phyloP scores from a whole-genome alignment of 306 rosid genomes.

The Trifolium subterraneum region DNA sequence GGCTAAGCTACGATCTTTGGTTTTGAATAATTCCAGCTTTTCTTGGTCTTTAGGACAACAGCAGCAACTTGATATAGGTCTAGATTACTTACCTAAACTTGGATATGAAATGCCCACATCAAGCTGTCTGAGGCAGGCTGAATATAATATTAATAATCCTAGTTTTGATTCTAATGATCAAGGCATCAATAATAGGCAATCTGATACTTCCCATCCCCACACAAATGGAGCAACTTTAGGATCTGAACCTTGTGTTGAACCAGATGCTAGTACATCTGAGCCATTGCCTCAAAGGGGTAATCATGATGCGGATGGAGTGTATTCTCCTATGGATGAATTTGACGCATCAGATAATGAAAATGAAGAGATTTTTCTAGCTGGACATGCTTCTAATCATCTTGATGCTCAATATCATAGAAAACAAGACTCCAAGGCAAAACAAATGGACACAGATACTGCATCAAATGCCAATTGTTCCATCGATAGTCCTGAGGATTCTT shows the following conservation, averaged over 20 bases:
- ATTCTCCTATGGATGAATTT: slow-evolving; percentile 68
- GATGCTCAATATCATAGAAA: slow-evolving; percentile 43
- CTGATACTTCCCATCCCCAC: slow-evolving; percentile 48
- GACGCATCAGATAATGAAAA: slow-evolving; percentile 75
- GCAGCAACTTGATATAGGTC: slow-evolving; percentile 59
- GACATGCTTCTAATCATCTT: slow-evolving; percentile 53
- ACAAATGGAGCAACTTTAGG: slow-evolving; percentile 58
- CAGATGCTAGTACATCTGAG: slow-evolving; percentile 82
- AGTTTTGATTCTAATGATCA: slow-evolving; percentile 60
- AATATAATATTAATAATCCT: slow-evolving; percentile 53
- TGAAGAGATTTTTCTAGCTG: slow-evolving; percentile 66
- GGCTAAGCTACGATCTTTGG: slow-evolving; percentile 64
- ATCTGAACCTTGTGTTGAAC: slow-evolving; percentile 75
- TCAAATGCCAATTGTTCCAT: slow-evolving; percentile 43
- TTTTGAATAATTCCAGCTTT: slow-evolving; percentile 65
- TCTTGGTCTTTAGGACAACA: slow-evolving; percentile 65
- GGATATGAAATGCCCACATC: slow-evolving; percentile 56
- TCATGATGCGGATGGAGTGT: slow-evolving; percentile 57
- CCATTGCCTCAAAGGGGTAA: slow-evolving; percentile 61
- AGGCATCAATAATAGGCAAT: slow-evolving; percentile 48
- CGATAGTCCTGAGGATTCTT: slow-evolving; percentile 63
- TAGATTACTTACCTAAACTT: slow-evolving; percentile 64
- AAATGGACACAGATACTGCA: slow-evolving; percentile 45
- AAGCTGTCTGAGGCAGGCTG: slow-evolving; percentile 63
- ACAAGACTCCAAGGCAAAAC: slow-evolving; percentile 44